Percentiles rank a stretch among this genome's conserved stretches.
These are phyloP conservation scores for Cercospora berteroae DNA, from an alignment of 2,329 filamentous ascomycete genomes.

Conservation along the genomic window DNA sequence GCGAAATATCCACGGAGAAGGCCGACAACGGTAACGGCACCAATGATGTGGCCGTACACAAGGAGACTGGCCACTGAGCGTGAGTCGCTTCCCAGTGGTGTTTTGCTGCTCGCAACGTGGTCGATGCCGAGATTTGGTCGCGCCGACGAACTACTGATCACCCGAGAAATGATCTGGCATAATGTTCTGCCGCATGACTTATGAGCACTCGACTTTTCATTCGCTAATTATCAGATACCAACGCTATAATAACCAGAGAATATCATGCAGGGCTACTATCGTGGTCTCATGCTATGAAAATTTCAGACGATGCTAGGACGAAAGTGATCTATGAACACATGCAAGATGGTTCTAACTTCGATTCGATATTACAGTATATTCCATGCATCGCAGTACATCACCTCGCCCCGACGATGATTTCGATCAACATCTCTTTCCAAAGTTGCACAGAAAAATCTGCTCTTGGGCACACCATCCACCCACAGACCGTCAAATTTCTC, in stretches of 20 bases:
- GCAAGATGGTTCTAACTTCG: not conserved
- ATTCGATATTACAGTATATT: not conserved
- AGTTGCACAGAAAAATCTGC: not conserved
- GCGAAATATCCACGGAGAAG: slow-evolving; percentile 8
- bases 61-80: not conserved
- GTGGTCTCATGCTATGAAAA: not conserved
- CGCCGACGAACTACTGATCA: not conserved
- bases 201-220: not conserved
- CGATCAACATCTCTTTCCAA: not conserved
- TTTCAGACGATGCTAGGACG: not conserved
- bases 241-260: not conserved
- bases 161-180: not conserved
- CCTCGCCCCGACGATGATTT: not conserved
- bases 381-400: slow-evolving; percentile 1
- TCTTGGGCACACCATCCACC: not conserved
- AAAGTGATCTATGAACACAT: not conserved
- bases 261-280: not conserved
- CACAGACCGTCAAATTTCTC: not conserved
- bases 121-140: not conserved
- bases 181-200: not conserved
- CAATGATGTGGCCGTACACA: slow-evolving; percentile 11
- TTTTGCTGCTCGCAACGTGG: not conserved
- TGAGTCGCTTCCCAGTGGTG: not conserved
- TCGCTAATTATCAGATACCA: not conserved
- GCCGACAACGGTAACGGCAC: not conserved